phyloP scores from a whole-genome alignment of 805 yeast genomes.

The Hanseniaspora lindneri region DNA sequence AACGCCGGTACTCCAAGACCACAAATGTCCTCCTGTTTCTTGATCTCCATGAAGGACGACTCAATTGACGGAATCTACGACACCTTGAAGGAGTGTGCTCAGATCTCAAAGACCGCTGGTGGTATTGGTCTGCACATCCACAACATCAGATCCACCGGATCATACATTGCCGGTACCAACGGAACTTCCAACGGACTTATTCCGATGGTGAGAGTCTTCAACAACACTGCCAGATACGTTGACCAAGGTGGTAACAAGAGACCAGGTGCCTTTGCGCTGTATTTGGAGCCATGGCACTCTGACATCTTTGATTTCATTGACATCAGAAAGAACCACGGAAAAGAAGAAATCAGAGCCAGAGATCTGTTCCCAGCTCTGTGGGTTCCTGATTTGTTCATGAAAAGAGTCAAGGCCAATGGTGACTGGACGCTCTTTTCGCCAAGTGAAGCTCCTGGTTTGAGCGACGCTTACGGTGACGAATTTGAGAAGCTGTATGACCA shows the following conservation, averaged over 20 bases:
- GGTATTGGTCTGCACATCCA: constrained; percentile 88
- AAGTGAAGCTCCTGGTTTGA: constrained; percentile 73
- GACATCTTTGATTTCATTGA: constrained; percentile 81
- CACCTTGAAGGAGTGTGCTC: constrained; percentile 75
- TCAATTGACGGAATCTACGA: constrained; percentile 92
- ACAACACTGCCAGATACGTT: constrained; percentile 91
- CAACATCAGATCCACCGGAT: constrained; percentile 75
- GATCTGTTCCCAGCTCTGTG: constrained; percentile 88
- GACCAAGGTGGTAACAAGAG: constrained; percentile 98
- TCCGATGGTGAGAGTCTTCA: constrained; percentile 93
- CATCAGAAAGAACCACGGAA: constrained; percentile 85
- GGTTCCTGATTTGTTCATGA: constrained; percentile 92
- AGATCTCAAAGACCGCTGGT: constrained; percentile 89
- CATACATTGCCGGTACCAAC: constrained; percentile 81
- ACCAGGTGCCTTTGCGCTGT: constrained; percentile 93
- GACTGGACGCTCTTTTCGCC: constrained; percentile 90
- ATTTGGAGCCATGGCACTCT: constrained; percentile 94
- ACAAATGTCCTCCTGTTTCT: constrained; percentile 82
- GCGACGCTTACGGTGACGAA: constrained; percentile 74
- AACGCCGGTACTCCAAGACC: constrained; percentile 84
- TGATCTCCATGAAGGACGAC: constrained; percentile 84
- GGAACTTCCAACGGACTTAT: constrained; percentile 87
- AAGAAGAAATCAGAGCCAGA: constrained; percentile 85
- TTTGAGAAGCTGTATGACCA: constrained; percentile 58
- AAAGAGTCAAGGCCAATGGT: constrained; percentile 63